A percentile compares a stretch with the other conserved stretches of the same genome.
These are phyloP conservation scores for Penicillium turbatum DNA, from an alignment of 495 filamentous ascomycete genomes.

Conservation along the genomic window DNA sequence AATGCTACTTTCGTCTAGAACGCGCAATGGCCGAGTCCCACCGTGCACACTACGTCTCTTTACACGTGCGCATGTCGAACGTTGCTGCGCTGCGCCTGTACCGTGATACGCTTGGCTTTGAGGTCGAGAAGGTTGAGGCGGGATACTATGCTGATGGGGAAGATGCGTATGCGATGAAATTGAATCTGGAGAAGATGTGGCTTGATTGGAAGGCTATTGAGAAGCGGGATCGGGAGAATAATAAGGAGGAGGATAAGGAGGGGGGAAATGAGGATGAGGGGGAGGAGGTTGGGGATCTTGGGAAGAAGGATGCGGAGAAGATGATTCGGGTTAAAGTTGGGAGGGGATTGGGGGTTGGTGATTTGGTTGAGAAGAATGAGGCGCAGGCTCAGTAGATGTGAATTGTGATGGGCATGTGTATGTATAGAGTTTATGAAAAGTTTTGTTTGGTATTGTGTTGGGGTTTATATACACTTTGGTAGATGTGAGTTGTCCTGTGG, in stretches of 20 bases:
- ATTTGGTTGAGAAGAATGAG: constrained; percentile 79
- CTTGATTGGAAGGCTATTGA: constrained; percentile 44
- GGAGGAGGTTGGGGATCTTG: constrained; percentile 50
- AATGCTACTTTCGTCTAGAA: constrained; percentile 56
- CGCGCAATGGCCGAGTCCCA: constrained; percentile 95
- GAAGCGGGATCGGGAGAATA: constrained; percentile 38
- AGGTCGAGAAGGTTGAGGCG: constrained; percentile 79
- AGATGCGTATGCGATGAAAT: constrained; percentile 91
- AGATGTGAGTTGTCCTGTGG: no score
- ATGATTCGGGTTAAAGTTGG: constrained; percentile 75
- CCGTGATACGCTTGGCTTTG: constrained; percentile 88
- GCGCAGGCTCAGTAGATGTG: constrained; percentile 14
- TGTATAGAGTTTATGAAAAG: constrained; percentile 1
- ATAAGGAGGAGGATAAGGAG: constrained; percentile 31
- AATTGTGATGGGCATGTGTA: neutral
- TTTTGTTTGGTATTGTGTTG: neutral
- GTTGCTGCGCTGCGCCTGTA: constrained; percentile 86
- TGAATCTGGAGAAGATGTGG: constrained; percentile 67
- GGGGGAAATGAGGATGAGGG: constrained; percentile 30
- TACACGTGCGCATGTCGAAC: constrained; percentile 94
- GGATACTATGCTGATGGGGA: constrained; percentile 99
- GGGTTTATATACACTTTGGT: no score
- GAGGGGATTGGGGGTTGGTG: constrained; percentile 72
- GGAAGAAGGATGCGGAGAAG: constrained; percentile 47
- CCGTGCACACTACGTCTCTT: constrained; percentile 83